Base-by-base conservation (phyloP, 2,329 filamentous ascomycete genomes). In the Raffaelea ambrosiae region DNA sequence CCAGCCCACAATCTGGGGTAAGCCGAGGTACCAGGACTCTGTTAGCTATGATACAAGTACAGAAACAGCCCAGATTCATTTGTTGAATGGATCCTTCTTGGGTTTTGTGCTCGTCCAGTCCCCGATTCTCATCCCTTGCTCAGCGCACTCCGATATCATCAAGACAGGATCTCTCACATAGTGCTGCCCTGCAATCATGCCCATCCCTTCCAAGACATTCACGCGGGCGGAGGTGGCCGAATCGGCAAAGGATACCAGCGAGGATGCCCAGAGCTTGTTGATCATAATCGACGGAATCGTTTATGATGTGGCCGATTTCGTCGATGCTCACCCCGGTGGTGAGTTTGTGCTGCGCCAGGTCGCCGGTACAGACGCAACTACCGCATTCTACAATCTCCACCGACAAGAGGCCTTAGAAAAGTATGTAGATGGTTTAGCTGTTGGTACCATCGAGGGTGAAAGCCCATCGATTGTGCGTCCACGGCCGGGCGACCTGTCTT, bases 321-420 rank as follows among this genome's bases (percentile, higher is more conserved):
- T 88, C 56, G 86, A 93, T 61, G 87, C 85, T 20, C 88, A 95
- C 59, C 88, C 88, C 1, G 88, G 88, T 56, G 88, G 88, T 58
- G 81, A 83, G 58, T 81, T 85, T 40, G 88, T 94, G 21, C 78
- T 94, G 35, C 75, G 78, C 47, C 87, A 95, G 66, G 79, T 91
- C 43, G 88, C 86, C 26, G 88, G 88, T 53, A 76, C 80, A 55
- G 88, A 95, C 61, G 87, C 88, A 44, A 95, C 88, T 2, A 70
- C 76, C 33, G 84, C 84, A 48, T 95, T 94, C 67, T 95, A 94
- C 77, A 94, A 94, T 71, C 81, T 95, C 46, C 89, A 95, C 69
- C 76, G 88, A 22, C 88, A 95, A 57, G 88, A 95, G 66, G 86
- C 94, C n/a, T 76, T 95, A 11, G 71, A 81, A 51, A 89, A 89